phyloP scores from a whole-genome alignment of 2,329 filamentous ascomycete species.

The Aspergillus fijiensis region DNA sequence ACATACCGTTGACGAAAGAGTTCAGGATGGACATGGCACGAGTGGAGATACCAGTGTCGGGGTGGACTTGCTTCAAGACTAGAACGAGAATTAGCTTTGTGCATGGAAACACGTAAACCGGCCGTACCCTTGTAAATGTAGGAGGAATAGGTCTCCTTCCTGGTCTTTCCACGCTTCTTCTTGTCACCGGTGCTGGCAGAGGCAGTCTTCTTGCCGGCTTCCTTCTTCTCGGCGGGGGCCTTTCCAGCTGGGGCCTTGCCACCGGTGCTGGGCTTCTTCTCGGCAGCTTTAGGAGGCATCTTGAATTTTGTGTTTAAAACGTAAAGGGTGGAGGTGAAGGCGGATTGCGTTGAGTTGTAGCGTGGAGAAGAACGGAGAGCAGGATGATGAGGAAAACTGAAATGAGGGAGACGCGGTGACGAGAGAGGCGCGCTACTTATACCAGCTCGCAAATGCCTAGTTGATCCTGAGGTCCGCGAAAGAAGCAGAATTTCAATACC shows the following conservation, averaged over 20 bases:
- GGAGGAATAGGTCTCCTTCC: slow-evolving; percentile 99
- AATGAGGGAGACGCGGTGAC: slow-evolving; percentile 40
- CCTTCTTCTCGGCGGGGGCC: slow-evolving; percentile 95
- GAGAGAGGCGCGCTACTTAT: slow-evolving; percentile 49
- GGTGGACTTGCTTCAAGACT: slow-evolving; percentile 99
- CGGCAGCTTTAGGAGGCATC: slow-evolving; percentile 97
- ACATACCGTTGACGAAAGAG: slow-evolving; percentile 97
- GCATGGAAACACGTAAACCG: slow-evolving; percentile 26
- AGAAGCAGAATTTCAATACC: slow-evolving; percentile 49
- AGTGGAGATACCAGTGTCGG: slow-evolving; percentile 99
- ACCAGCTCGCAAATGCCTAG: slow-evolving; percentile 41
- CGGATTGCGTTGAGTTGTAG: slow-evolving; percentile 30
- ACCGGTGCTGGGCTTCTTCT: slow-evolving; percentile 94
- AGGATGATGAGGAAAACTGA: slow-evolving; percentile 33
- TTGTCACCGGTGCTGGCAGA: slow-evolving; percentile 88
- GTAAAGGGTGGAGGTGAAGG: slow-evolving; percentile 23
- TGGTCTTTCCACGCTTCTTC: slow-evolving; percentile 99
- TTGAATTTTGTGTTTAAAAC: slow-evolving; percentile 40
- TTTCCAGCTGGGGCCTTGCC: slow-evolving; percentile 84
- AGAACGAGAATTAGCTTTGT: slow-evolving; percentile 22
- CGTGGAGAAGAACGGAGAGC: slow-evolving; percentile 21
- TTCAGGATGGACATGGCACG: slow-evolving; percentile 99
- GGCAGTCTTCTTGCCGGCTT: slow-evolving; percentile 97
- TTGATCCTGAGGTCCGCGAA: slow-evolving; percentile 47
- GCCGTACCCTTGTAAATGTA: slow-evolving; percentile 99